A percentile compares a stretch with the other conserved stretches of the same genome.
Evolutionary conservation across 2,329 filamentous ascomycete genomes (phyloP).

Genomic region (Raffaelea albimanens): DNA sequence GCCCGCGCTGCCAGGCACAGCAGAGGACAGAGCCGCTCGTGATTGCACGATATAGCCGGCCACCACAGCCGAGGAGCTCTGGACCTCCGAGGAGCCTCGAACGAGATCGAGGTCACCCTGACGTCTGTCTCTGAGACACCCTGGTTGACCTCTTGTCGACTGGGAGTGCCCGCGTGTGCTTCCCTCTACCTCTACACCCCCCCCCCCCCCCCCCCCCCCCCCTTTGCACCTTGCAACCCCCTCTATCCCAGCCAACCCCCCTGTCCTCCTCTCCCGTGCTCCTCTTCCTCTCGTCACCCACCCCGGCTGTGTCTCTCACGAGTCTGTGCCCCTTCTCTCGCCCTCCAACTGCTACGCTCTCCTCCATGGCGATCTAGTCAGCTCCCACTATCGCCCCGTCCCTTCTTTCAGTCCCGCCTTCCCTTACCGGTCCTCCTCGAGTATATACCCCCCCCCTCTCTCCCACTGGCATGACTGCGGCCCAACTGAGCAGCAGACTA

Average conservation of each 20-base stretch:
- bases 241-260: background rate
- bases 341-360: background rate
- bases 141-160: too few relatives aligned
- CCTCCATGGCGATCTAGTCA: conserved; percentile 22
- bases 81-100: too few relatives aligned
- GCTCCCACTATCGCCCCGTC: background rate
- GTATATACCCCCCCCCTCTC: background rate
- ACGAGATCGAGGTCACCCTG: too few relatives aligned
- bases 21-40: too few relatives aligned
- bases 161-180: background rate
- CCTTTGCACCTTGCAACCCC: background rate
- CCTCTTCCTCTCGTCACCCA: too few relatives aligned
- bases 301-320: background rate
- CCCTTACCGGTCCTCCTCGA: too few relatives aligned
- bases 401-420: too few relatives aligned
- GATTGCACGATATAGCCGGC: too few relatives aligned
- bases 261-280: background rate
- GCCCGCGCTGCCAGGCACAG: too few relatives aligned
- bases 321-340: background rate
- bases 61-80: too few relatives aligned
- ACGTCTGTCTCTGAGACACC: too few relatives aligned
- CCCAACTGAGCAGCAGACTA: background rate
- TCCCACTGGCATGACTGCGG: background rate
- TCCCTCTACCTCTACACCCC: background rate
- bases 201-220: background rate